These are phyloP conservation scores for Chlorella variabilis DNA, from an alignment of 163 green algal species.

Conservation along the genomic window DNA sequence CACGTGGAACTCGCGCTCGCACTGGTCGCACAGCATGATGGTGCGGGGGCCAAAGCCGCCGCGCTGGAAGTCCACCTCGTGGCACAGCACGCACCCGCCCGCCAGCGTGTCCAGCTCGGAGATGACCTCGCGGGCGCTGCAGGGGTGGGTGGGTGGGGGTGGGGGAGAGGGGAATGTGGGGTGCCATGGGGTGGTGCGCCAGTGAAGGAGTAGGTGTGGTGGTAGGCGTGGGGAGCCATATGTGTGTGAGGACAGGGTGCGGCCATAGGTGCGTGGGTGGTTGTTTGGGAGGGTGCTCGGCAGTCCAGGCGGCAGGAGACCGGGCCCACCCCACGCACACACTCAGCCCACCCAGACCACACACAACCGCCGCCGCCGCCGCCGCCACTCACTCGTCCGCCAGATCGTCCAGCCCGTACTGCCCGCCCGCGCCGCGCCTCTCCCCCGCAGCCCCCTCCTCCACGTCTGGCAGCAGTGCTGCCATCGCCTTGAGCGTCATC, in stretches of 20 bases:
- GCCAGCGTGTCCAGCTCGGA: conserved; percentile 62
- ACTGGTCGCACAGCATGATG: conserved; percentile 96
- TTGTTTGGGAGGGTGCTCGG: too few relatives aligned
- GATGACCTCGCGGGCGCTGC: conserved; percentile 50
- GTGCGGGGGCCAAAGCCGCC: conserved; percentile 86
- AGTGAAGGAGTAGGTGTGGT: too few relatives aligned
- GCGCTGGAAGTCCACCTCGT: conserved; percentile 81
- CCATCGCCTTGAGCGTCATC: conserved; percentile 70
- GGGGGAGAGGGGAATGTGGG: too few relatives aligned
- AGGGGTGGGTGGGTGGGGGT: neutral
- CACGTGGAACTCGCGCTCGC: conserved; percentile 96
- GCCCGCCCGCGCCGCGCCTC: neutral
- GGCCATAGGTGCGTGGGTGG: too few relatives aligned
- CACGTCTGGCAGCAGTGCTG: conserved; percentile 52
- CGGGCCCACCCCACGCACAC: neutral
- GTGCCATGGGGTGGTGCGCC: too few relatives aligned
- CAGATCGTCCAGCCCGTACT: conserved; percentile 36
- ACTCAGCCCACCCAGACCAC: neutral
- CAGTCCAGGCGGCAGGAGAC: too few relatives aligned
- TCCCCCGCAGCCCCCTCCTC: conserved; percentile 25
- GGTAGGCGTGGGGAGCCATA: too few relatives aligned
- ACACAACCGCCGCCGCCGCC: too few relatives aligned
- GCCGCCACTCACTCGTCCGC: conserved; percentile 30
- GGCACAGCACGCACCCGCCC: conserved; percentile 86
- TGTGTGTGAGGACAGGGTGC: too few relatives aligned